Conservation (phyloP, 2,329 filamentous ascomycete species). For the Diaporthe aspalathi region DNA sequence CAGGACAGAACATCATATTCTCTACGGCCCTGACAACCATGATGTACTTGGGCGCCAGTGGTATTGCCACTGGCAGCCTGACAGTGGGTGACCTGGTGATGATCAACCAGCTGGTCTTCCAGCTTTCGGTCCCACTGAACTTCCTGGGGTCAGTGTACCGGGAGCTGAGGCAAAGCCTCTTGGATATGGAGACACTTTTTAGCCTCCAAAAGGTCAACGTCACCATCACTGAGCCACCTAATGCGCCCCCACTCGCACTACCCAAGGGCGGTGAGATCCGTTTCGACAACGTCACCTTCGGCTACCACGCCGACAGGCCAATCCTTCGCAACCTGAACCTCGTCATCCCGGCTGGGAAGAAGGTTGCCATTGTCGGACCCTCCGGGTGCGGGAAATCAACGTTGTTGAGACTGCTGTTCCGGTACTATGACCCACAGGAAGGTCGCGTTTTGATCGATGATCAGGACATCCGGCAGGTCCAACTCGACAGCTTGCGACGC, state of each 20-base stretch:
- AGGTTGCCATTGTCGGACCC: conserved; percentile 94
- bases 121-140: conserved; percentile 95
- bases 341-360: conserved; percentile 94
- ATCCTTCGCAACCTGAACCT: conserved; percentile 88
- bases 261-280: conserved; percentile 86
- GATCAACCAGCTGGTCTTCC: conserved; percentile 99
- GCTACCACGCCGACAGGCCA: conserved; percentile 86
- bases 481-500: conserved; percentile 82
- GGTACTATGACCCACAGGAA: conserved; percentile 89
- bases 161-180: conserved; percentile 90
- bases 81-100: conserved; percentile 97
- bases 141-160: conserved; percentile 98
- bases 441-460: conserved; percentile 92
- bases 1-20: conserved; percentile 97
- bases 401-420: conserved; percentile 88
- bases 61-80: conserved; percentile 82
- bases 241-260: conserved; percentile 79
- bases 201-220: conserved; percentile 97
- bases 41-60: conserved; percentile 97
- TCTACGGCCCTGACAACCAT: conserved; percentile 92
- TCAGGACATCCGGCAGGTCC: conserved; percentile 88
- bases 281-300: conserved; percentile 93
- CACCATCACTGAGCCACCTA: conserved; percentile 79
- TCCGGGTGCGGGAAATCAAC: conserved; percentile 98
- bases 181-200: conserved; percentile 99